phyloP scores from a whole-genome alignment of 257 asterid species.

The Pogostemon cablin region DNA sequence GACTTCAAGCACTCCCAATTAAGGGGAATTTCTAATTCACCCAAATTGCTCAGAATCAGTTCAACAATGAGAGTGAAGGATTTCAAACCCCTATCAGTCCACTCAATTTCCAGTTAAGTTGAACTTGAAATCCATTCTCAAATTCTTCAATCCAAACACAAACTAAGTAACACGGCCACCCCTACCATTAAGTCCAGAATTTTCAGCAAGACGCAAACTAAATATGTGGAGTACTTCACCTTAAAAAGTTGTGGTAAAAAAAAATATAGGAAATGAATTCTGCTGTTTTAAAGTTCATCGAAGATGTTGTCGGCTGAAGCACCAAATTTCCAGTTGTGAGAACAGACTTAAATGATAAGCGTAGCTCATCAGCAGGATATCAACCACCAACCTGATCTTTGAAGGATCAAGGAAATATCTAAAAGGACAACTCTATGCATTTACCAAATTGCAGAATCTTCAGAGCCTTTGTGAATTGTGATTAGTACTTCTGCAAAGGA shows the following conservation, averaged over 20 bases:
- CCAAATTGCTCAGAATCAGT: background rate
- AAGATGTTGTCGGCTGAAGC: slow-evolving; percentile 29
- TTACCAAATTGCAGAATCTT: slow-evolving; percentile 46
- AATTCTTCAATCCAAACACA: slow-evolving; percentile 1
- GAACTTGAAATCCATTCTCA: slow-evolving; percentile 1
- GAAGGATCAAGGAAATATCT: slow-evolving; percentile 38
- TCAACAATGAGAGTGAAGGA: slow-evolving; percentile 4
- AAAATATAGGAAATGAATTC: background rate
- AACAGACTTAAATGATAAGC: background rate
- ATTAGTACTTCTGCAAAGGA: slow-evolving; percentile 62
- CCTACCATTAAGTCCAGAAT: slow-evolving; percentile 12
- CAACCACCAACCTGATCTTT: slow-evolving; percentile 37
- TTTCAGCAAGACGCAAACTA: slow-evolving; percentile 27
- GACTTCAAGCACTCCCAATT: background rate
- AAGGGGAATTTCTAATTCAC: background rate
- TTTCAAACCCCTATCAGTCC: background rate
- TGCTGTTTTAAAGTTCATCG: slow-evolving; percentile 21
- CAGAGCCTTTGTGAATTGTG: slow-evolving; percentile 51
- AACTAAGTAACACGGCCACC: background rate
- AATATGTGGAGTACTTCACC: too few relatives aligned
- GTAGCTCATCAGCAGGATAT: slow-evolving; percentile 33
- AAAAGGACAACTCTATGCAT: slow-evolving; percentile 37
- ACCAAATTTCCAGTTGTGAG: slow-evolving; percentile 13
- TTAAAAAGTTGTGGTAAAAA: background rate
- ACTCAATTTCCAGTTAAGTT: background rate